A percentile compares a stretch with the other conserved stretches of the same genome.
Conservation (phyloP, 1,284 basidiomycete species). For the Ceratobasidium sp. region DNA sequence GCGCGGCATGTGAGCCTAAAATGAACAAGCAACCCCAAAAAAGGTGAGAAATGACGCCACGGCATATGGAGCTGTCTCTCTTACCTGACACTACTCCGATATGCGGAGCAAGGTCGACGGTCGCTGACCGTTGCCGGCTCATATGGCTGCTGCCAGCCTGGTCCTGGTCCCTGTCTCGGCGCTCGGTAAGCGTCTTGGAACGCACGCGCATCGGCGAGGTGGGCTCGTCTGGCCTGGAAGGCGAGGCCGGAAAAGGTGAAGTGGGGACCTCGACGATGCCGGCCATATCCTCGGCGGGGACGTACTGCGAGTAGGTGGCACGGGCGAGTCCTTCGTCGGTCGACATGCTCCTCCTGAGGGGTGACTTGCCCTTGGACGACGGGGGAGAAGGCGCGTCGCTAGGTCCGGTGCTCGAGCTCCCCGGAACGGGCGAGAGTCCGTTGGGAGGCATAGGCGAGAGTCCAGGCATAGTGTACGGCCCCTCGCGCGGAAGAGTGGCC, state of each 20-base stretch:
- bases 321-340: constrained; percentile 14
- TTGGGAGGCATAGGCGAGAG: no score
- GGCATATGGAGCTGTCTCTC: background rate
- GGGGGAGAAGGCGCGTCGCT: background rate
- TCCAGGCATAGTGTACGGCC: background rate
- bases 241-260: background rate
- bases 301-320: background rate
- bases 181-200: constrained; percentile 5
- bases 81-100: background rate
- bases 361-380: background rate
- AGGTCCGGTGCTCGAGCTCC: background rate
- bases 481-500: constrained; percentile 10
- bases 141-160: background rate
- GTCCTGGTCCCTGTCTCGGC: background rate
- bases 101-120: background rate
- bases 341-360: constrained; percentile 4
- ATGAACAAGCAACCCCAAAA: background rate
- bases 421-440: background rate
- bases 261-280: background rate
- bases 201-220: constrained; percentile 4
- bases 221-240: background rate
- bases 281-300: background rate
- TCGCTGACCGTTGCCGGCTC: background rate
- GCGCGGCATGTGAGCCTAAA: background rate
- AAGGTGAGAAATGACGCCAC: background rate